Base-by-base conservation (phyloP, 345 rosid species). In the Citrus sp. region DNA sequence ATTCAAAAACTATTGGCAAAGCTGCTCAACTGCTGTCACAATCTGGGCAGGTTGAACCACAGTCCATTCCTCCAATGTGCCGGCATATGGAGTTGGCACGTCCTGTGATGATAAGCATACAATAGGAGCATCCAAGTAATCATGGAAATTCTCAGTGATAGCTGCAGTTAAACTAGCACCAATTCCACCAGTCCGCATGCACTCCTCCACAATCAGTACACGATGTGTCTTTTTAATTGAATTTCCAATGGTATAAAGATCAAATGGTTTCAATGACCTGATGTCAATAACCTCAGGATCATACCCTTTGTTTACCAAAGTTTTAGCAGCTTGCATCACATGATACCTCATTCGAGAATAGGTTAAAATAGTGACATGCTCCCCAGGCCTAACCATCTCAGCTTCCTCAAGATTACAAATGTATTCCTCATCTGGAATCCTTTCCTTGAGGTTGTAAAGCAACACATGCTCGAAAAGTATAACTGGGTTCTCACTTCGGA, bases 401-500 rank as follows among this genome's bases (percentile, higher is more conserved):
- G 98, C 98, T 79, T 95, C 99, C 87, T 95, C 97, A 5, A 95
- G 96, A 61, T 90, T 92, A 73, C 94, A 91, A 19, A 93, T 85
- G 27, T 95, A 95, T 4, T 93, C 98, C 81, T 93, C 96, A 12
- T 93, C 98, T 0, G 97, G 99, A 46, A 95, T 93, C 82, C 88
- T 91, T 89, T 94, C 99, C 86, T 96, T 96, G 66, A 96, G 97
- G 84, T 94, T 96, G 91, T 96, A 96, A 63, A 96, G 98, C 87
- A 96, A 87, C 63, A 96, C 99, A 35, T 94, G 99, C 76, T 94
- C 99, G 9, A 96, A 96, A 35, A 94, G 93, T 78, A 94, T 94
- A 74, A 96, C 98, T 1, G 99, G 99, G 84, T 95, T 96, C 83
- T 96, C 94, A 34, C 99, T 95, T 87, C 99, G 89, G 82, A 96